Percentiles rank a stretch among this genome's conserved stretches.
Evolutionary conservation across 192 early-diverging fungal species (phyloP).

Genomic region (Podila horticola): DNA sequence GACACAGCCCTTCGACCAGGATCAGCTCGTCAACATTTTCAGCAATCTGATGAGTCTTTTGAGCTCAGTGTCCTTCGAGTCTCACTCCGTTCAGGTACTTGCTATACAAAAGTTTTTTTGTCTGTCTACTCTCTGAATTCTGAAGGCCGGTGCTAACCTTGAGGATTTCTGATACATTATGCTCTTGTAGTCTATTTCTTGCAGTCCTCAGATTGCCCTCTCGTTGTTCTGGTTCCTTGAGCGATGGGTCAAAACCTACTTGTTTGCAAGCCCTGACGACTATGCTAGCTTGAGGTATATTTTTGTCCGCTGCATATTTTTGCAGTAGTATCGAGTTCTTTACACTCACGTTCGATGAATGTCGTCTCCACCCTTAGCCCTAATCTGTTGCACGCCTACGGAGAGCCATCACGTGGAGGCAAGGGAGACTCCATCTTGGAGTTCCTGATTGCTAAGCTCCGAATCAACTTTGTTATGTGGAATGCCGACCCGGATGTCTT

Average conservation of each 20-base stretch:
- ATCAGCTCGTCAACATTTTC: slow-evolving; percentile 62
- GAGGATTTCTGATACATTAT: background rate
- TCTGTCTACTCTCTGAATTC: background rate
- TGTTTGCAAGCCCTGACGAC: slow-evolving; percentile 69
- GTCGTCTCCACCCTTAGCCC: slow-evolving; percentile 33
- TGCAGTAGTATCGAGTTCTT: background rate
- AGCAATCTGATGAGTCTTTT: slow-evolving; percentile 60
- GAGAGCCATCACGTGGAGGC: slow-evolving; percentile 59
- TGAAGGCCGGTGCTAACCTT: background rate
- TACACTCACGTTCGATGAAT: background rate
- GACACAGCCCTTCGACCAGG: slow-evolving; percentile 48
- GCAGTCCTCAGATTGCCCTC: slow-evolving; percentile 76
- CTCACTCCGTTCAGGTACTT: slow-evolving; percentile 53
- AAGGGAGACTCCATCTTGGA: slow-evolving; percentile 67
- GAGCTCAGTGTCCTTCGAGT: slow-evolving; percentile 63
- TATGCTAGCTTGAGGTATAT: slow-evolving; percentile 67
- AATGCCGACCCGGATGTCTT: slow-evolving; percentile 75
- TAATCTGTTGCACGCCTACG: slow-evolving; percentile 66
- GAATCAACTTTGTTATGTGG: slow-evolving; percentile 75
- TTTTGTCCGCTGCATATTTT: background rate
- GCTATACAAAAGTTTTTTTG: too few species aligned
- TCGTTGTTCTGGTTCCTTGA: slow-evolving; percentile 81
- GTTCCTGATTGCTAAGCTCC: slow-evolving; percentile 68
- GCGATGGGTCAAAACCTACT: slow-evolving; percentile 77
- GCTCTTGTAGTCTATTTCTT: slow-evolving; percentile 59